Percentiles rank a stretch among this genome's conserved stretches.
These are phyloP conservation scores for Poteriospumella lacustris DNA, from an alignment of 108 stramenopile species.

Conservation along the genomic window DNA sequence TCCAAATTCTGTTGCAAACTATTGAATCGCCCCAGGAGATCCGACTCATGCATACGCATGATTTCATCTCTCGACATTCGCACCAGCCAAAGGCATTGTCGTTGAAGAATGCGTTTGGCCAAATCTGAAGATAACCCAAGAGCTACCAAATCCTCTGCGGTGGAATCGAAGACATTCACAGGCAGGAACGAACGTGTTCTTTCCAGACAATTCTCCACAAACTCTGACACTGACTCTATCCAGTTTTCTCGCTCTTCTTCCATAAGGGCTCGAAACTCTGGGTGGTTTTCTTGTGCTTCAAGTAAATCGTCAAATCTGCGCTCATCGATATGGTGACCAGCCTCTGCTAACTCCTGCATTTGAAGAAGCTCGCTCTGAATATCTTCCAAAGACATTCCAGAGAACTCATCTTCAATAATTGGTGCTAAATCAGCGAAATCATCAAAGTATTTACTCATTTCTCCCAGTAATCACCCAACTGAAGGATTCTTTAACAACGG, in stretches of 20 bases:
- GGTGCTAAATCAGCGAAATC: slow-evolving; percentile 3
- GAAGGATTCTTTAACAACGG: too few species aligned
- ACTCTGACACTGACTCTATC: neutral
- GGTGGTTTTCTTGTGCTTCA: neutral
- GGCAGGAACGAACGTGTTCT: neutral
- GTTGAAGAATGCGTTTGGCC: neutral
- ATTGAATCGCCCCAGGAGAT: neutral
- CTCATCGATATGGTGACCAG: neutral
- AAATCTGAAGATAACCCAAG: neutral
- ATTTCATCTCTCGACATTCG: slow-evolving; percentile 19
- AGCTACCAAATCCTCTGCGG: neutral
- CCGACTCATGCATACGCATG: neutral
- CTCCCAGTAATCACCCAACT: too few species aligned
- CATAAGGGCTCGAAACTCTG: neutral
- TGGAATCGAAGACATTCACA: neutral
- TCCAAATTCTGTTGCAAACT: neutral
- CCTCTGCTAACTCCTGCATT: neutral
- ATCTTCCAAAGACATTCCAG: neutral
- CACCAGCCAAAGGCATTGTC: neutral
- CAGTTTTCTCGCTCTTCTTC: neutral
- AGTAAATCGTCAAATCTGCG: neutral
- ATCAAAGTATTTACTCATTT: slow-evolving; percentile 16
- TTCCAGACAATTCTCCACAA: neutral
- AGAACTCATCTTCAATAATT: neutral
- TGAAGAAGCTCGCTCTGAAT: neutral